Conservation (phyloP, 805 yeast genomes). For the Trichomonascus vanleenenianus region DNA sequence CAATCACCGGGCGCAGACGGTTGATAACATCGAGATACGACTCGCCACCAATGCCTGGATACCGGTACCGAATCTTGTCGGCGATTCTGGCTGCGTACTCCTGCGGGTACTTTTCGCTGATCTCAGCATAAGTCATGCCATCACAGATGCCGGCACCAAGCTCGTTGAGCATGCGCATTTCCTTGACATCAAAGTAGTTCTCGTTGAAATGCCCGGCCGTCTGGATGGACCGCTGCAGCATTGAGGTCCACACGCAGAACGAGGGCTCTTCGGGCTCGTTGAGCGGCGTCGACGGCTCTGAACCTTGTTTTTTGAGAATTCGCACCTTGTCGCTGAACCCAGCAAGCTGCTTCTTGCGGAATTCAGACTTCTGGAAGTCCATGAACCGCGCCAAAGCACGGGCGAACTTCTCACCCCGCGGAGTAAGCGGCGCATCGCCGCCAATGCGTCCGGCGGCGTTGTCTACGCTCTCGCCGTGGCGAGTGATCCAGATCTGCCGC, state of each 20-base stretch:
- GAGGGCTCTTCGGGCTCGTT: conserved; percentile 54
- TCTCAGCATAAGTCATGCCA: conserved; percentile 87
- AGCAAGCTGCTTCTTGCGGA: conserved; percentile 54
- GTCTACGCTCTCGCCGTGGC: conserved; percentile 90
- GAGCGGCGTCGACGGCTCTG: conserved; percentile 28
- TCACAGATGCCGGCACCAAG: conserved; percentile 89
- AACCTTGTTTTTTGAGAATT: conserved; percentile 30
- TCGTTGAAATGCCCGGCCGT: conserved; percentile 75
- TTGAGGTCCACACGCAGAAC: conserved; percentile 89
- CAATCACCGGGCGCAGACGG: conserved; percentile 79
- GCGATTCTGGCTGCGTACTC: conserved; percentile 71
- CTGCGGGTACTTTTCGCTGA: conserved; percentile 59
- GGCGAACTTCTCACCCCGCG: conserved; percentile 70
- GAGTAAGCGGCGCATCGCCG: conserved; percentile 78
- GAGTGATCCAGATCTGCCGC: conserved; percentile 88
- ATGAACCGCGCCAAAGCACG: conserved; percentile 68
- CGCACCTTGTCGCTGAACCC: conserved; percentile 40
- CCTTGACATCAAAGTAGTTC: conserved; percentile 64
- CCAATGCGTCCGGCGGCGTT: conserved; percentile 84
- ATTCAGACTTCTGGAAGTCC: conserved; percentile 58
- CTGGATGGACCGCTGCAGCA: conserved; percentile 70
- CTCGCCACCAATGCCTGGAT: conserved; percentile 98
- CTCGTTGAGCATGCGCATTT: conserved; percentile 90
- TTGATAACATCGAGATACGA: conserved; percentile 90
- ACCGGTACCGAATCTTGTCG: conserved; percentile 78